Evolutionary conservation across 495 filamentous ascomycete genomes (phyloP).

Genomic region (Neurospora hispaniola): DNA sequence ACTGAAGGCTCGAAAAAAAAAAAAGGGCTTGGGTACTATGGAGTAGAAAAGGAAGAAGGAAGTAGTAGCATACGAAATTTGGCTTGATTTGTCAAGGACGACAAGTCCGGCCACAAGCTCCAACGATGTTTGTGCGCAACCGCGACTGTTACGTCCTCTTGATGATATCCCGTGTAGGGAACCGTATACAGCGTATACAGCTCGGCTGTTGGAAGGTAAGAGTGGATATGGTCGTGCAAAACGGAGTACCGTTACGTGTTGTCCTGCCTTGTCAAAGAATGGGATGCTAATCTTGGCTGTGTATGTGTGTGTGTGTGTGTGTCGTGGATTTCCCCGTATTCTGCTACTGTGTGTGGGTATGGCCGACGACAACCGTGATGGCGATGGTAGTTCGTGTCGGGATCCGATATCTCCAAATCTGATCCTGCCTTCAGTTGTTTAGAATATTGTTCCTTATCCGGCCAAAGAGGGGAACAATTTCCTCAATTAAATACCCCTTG

Average conservation of each 20-base stretch:
- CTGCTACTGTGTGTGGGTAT: background rate
- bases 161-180: background rate
- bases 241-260: background rate
- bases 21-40: background rate
- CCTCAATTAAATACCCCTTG: background rate
- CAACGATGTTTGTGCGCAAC: background rate
- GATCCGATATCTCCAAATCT: background rate
- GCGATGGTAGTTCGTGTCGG: background rate
- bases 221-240: background rate
- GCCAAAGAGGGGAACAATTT: background rate
- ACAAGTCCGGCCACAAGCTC: background rate
- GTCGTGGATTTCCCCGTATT: background rate
- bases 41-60: background rate
- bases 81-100: background rate
- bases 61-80: background rate
- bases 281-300: background rate
- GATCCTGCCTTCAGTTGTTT: background rate
- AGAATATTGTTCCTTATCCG: background rate
- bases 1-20: background rate
- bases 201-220: background rate
- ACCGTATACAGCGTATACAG: background rate
- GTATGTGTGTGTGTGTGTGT: background rate
- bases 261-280: background rate
- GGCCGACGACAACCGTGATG: background rate
- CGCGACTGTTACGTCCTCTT: background rate